phyloP scores from a whole-genome alignment of 2,329 filamentous ascomycete genomes.

The Xylaria sp. region DNA sequence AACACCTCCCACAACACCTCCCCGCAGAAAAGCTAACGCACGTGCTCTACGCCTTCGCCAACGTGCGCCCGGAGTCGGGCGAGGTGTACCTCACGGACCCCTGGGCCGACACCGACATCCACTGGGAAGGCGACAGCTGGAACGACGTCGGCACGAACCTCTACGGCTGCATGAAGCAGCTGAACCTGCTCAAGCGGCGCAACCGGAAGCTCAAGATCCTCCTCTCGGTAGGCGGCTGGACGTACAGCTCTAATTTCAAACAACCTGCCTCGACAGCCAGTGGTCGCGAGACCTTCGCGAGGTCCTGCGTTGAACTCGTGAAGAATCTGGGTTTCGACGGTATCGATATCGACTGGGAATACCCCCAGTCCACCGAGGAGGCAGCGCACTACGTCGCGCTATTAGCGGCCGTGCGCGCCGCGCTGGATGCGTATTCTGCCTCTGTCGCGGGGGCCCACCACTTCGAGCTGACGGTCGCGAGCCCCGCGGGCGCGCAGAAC shows the following conservation, averaged over 20 bases:
- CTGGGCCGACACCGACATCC: slow-evolving; percentile 79
- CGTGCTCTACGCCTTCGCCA: slow-evolving; percentile 90
- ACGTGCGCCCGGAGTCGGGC: slow-evolving; percentile 80
- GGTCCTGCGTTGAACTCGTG: slow-evolving; percentile 77
- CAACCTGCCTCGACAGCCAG: slow-evolving; percentile 75
- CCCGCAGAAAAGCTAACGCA: slow-evolving; percentile 86
- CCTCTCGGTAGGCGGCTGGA: slow-evolving; percentile 92
- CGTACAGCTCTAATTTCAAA: slow-evolving; percentile 87
- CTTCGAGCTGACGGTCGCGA: slow-evolving; percentile 74
- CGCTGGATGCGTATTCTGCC: slow-evolving; percentile 68
- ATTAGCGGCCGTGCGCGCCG: slow-evolving; percentile 65
- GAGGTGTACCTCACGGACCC: slow-evolving; percentile 78
- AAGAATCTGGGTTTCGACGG: slow-evolving; percentile 84
- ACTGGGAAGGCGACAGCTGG: slow-evolving; percentile 75
- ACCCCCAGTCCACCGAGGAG: slow-evolving; percentile 66
- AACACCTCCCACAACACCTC: slow-evolving; percentile 86
- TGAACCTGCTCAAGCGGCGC: slow-evolving; percentile 82
- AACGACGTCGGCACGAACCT: slow-evolving; percentile 81
- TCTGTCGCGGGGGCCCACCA: slow-evolving; percentile 46
- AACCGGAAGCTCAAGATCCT: slow-evolving; percentile 88
- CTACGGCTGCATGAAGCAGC: slow-evolving; percentile 89
- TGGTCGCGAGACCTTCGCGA: slow-evolving; percentile 78
- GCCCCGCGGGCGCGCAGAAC: slow-evolving; percentile 71
- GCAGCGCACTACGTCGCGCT: slow-evolving; percentile 70
- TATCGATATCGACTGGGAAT: slow-evolving; percentile 77